These are phyloP conservation scores for Ceriops zippeliana DNA, from an alignment of 345 rosid genomes.

Conservation along the genomic window DNA sequence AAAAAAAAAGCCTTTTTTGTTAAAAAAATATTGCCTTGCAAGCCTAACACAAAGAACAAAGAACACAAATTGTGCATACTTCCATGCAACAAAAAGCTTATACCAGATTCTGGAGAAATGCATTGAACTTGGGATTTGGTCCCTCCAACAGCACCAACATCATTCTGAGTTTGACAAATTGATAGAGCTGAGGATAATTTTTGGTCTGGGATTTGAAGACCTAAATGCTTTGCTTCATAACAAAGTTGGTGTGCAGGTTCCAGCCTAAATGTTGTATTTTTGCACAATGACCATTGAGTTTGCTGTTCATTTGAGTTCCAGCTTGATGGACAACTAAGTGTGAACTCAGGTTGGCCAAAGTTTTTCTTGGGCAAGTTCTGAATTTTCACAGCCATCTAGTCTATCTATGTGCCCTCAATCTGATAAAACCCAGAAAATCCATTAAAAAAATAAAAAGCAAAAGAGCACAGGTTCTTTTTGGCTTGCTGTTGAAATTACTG, in stretches of 20 bases:
- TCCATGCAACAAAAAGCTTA: conserved; percentile 6
- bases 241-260: conserved; percentile 23
- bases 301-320: conserved; percentile 38
- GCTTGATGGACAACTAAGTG: conserved; percentile 29
- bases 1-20: no score
- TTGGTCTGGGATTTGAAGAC: conserved; percentile 34
- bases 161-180: conserved; percentile 33
- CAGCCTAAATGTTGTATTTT: conserved; percentile 22
- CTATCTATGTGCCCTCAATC: conserved; percentile 3
- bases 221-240: conserved; percentile 30
- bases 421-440: conserved; percentile 10
- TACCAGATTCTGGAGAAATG: conserved; percentile 44
- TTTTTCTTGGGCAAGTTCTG: conserved; percentile 34
- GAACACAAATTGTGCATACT: background rate
- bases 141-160: conserved; percentile 27
- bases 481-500: conserved; percentile 12
- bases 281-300: conserved; percentile 16
- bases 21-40: background rate
- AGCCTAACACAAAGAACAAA: background rate
- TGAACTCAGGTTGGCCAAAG: conserved; percentile 22
- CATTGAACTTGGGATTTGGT: conserved; percentile 38
- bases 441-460: background rate
- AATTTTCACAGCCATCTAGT: conserved; percentile 33
- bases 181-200: conserved; percentile 39
- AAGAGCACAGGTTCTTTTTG: conserved; percentile 7